Base-by-base conservation (phyloP, 1,139 yeast species). In the Nakaseomyces sp. region DNA sequence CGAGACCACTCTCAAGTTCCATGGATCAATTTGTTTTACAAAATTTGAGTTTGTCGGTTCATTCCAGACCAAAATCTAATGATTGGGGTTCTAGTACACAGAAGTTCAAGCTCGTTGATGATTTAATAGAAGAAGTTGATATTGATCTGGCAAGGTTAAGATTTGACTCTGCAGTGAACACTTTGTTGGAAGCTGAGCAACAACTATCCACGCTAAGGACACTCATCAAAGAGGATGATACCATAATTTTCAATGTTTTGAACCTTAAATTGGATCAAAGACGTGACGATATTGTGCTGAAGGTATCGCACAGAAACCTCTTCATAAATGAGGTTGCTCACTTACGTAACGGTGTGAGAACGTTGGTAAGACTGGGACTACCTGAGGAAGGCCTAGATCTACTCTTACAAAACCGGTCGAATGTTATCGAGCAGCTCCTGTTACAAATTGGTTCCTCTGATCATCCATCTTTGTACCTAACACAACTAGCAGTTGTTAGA, bases 401-500 rank as follows among this genome's bases (percentile, higher is more conserved):
- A 4, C 68, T 76, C 47, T 60, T 80, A 41, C 69, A 67, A 29
- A 67, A 74, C 39, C 68, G 80, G 45, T 64, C 74, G 2, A 60
- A 59, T 13, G 65, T 68, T 36, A 72, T 79, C 25, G 67, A 66
- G 26, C 60, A 67, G 18, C 64, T 79, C 28, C 64, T 73, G 9
- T 58, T 72, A 28, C 70, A 66, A 40, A 72, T 79, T 20, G 73
- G 71, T 26, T 71, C 79, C 41, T 70, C 73, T 47, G 82, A 81
- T 9, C 77, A 76, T 47, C 69, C 77, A 7, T 70, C 72, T n/a
- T 68, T 67, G 36, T 79, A 76, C 56, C 63, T 80, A 32, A 66
- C 76, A 2, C 82, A 79, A 50, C 66, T 76, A 12, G 76, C 84
- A 2, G 71, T 77, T n/a, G 75, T 79, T 26, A 68, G 77, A 47